A percentile compares a stretch with the other conserved stretches of the same genome.
Evolutionary conservation across 2,329 filamentous ascomycete species (phyloP).

Genomic region (Trichoderma koningii): DNA sequence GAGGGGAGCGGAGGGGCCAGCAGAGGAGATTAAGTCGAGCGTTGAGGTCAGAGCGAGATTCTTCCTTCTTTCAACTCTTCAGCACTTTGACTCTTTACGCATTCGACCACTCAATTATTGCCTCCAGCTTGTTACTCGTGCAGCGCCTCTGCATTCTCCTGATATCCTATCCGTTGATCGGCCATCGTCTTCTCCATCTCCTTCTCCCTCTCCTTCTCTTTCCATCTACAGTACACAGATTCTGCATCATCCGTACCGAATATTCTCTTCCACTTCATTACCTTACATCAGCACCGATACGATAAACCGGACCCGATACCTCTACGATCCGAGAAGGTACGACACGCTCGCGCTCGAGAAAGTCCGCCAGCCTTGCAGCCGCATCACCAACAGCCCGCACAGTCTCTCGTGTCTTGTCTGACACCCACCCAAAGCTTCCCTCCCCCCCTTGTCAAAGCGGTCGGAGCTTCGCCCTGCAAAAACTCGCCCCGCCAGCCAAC

Average conservation of each 20-base stretch:
- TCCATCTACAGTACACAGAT: too few relatives aligned
- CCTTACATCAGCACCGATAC: not conserved
- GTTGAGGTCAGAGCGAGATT: slow-evolving; percentile 12
- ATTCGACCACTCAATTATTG: not conserved
- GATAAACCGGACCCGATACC: too few relatives aligned
- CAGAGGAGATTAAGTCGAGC: too few relatives aligned
- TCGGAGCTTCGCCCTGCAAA: not conserved
- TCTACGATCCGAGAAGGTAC: not conserved
- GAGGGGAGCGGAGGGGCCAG: too few relatives aligned
- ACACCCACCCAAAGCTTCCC: not conserved
- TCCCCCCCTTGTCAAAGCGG: not conserved
- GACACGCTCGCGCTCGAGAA: not conserved
- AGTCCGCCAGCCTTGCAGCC: not conserved
- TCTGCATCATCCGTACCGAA: too few relatives aligned
- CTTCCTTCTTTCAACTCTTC: slow-evolving; percentile 13
- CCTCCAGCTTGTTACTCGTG: not conserved
- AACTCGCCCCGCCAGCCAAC: slow-evolving; percentile 16
- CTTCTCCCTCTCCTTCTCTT: not conserved
- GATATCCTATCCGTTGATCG: too few relatives aligned
- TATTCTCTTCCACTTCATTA: not conserved
- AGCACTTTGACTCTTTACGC: not conserved
- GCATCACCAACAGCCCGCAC: not conserved
- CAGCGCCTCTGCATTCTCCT: not conserved
- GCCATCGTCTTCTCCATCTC: not conserved
- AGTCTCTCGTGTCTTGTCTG: not conserved